Base-by-base conservation (phyloP, 768 basidiomycete species). In the Leccinum pellstonianum region DNA sequence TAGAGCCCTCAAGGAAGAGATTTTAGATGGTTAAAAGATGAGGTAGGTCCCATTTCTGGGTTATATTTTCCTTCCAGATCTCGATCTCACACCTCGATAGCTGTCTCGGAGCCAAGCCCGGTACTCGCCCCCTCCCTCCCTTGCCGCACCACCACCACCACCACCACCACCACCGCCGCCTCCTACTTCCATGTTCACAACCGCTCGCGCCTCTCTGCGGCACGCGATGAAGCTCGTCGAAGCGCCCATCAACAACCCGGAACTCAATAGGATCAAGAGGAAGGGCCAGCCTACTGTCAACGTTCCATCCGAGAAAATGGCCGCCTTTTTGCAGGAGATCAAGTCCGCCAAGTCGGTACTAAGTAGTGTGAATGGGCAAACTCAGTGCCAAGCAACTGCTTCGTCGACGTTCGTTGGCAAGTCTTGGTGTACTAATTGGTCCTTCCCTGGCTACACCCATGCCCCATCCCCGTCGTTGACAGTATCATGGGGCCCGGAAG, bases 271-370 rank as follows among this genome's bases (percentile, higher is more conserved):
- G 38, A 57, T 71, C 37, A 75, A 67, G 56, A 82, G 83, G 55
- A 71, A 80, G 14, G 87, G 86, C 7, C 81, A 83, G 58, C 86
- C 90, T 0, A 84, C 87, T 0, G 77, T 91, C 11, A 87, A 87
- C n/a, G 79, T 93, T 10, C 81, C 88, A 0, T 80, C 86, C 2
- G 91, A 92, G 61, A 89, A 92, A 70, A 91, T 93, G 88, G 87
- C 87, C 0, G 89, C 86, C 1, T 93, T 93, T 66, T 72, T 93
- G 62, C 85, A 76, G 6, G 91, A 93, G 70, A 85, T 93, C 80
- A 92, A 91, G 77, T 87, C 82, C 1, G 87, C 85, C 25, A 78
- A 86, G 52, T 66, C 21, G 21, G 21, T 21, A 21, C 21, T 93
- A 54, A 81, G 82, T n/a, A 68, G 66, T 37, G 0, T 8, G 37